These are phyloP conservation scores for Aspergillus sojae DNA, from an alignment of 2,329 filamentous ascomycete species.

Conservation along the genomic window DNA sequence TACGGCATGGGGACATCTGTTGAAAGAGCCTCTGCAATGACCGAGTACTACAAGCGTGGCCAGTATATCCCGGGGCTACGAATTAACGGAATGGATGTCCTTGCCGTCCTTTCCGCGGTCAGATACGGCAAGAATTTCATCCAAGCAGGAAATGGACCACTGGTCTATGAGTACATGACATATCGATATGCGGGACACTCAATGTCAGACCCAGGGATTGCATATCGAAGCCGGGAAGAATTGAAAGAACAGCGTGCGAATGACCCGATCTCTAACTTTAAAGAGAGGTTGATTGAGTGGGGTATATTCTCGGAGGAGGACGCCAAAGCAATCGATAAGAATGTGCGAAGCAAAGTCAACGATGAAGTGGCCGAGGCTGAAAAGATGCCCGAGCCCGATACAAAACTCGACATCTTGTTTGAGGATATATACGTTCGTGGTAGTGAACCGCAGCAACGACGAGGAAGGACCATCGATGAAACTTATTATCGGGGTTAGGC, in stretches of 20 bases:
- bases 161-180: constrained; percentile 95
- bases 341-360: constrained; percentile 79
- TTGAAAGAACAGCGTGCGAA: constrained; percentile 94
- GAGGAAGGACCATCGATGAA: constrained; percentile 84
- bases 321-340: constrained; percentile 90
- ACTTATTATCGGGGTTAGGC: constrained; percentile 67
- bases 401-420: constrained; percentile 77
- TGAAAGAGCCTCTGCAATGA: constrained; percentile 84
- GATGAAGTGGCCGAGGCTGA: constrained; percentile 85
- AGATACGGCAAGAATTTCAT: constrained; percentile 88
- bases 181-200: constrained; percentile 98
- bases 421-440: constrained; percentile 92
- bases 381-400: constrained; percentile 77
- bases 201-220: constrained; percentile 97
- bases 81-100: constrained; percentile 98
- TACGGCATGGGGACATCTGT: constrained; percentile 98
- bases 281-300: constrained; percentile 95
- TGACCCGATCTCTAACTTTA: constrained; percentile 92
- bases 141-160: constrained; percentile 76
- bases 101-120: constrained; percentile 91
- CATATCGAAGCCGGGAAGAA: constrained; percentile 96
- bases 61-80: constrained; percentile 98
- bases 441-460: constrained; percentile 80
- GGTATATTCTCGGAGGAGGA: constrained; percentile 84
- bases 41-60: constrained; percentile 99